Conservation (phyloP, 2,329 filamentous ascomycete genomes). For the Waltergamsia citrina region DNA sequence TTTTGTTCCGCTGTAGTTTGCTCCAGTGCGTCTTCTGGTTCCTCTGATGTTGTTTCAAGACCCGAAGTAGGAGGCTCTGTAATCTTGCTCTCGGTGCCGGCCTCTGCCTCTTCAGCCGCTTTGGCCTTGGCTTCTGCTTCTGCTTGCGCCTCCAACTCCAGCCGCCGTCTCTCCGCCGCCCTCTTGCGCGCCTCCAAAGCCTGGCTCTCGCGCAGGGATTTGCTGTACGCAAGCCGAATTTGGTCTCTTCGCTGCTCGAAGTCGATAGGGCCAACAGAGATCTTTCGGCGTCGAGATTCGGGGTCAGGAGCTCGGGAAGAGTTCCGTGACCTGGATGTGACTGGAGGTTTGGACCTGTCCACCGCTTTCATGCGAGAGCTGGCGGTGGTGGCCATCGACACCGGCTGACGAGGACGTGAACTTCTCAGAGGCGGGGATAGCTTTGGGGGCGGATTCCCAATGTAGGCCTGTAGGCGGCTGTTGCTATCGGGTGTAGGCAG, state of each 20-base stretch:
- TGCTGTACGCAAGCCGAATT: slow-evolving; percentile 78
- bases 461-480: slow-evolving; percentile 61
- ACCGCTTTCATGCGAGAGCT: slow-evolving; percentile 57
- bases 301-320: slow-evolving; percentile 2
- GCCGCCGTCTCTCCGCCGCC: slow-evolving; percentile 41
- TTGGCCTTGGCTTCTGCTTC: slow-evolving; percentile 25
- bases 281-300: slow-evolving; percentile 34
- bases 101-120: slow-evolving; percentile 6
- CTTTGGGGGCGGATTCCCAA: slow-evolving; percentile 60
- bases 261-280: slow-evolving; percentile 66
- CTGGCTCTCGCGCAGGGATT: slow-evolving; percentile 68
- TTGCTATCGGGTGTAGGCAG: slow-evolving; percentile 41
- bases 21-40: slow-evolving; percentile 6
- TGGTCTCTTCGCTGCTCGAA: slow-evolving; percentile 74
- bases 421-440: slow-evolving; percentile 72
- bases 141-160: slow-evolving; percentile 37
- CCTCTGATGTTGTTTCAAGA: slow-evolving; percentile 1
- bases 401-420: slow-evolving; percentile 70
- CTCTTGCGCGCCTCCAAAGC: slow-evolving; percentile 44
- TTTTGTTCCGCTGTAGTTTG: background rate
- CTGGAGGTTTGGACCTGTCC: slow-evolving; percentile 29
- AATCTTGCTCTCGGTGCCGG: too few species aligned
- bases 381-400: slow-evolving; percentile 65
- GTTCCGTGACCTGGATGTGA: slow-evolving; percentile 8
- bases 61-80: background rate